phyloP scores from a whole-genome alignment of 495 filamentous ascomycete genomes.

The Penicillium maclennaniae region DNA sequence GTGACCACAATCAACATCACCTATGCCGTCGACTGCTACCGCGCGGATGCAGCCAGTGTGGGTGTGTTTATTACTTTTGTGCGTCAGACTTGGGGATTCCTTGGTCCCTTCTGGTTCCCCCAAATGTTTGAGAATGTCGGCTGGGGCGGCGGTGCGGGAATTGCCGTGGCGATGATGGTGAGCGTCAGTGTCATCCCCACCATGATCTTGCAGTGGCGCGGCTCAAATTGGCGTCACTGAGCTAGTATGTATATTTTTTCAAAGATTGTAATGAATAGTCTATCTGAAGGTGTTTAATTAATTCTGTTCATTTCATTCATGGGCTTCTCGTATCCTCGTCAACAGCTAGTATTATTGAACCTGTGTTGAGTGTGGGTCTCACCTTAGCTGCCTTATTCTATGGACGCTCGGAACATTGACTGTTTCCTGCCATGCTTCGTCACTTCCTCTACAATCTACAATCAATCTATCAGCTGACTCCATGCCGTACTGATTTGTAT shows the following conservation, averaged over 20 bases:
- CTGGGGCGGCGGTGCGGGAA: slow-evolving; percentile 36
- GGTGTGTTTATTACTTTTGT: slow-evolving; percentile 57
- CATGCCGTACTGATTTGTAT: no score
- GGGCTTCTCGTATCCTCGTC: neutral
- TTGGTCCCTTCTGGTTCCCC: slow-evolving; percentile 58
- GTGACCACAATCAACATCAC: slow-evolving; percentile 56
- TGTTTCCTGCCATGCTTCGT: no score
- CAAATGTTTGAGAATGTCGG: slow-evolving; percentile 47
- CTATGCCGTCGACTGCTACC: slow-evolving; percentile 54
- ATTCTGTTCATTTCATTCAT: neutral
- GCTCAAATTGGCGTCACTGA: slow-evolving; percentile 21
- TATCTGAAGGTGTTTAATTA: neutral
- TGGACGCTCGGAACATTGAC: no score
- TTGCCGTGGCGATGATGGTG: slow-evolving; percentile 41
- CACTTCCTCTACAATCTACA: no score
- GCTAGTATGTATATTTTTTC: neutral
- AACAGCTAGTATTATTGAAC: no score
- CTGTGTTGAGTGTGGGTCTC: no score
- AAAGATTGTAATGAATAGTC: neutral
- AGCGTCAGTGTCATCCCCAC: slow-evolving; percentile 46
- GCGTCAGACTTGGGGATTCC: slow-evolving; percentile 54
- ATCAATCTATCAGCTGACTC: no score
- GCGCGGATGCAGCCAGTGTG: slow-evolving; percentile 44
- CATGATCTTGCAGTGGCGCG: slow-evolving; percentile 34
- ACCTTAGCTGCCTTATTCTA: no score